phyloP scores from a whole-genome alignment of 1,284 basidiomycete genomes.

The Apiotrichum gamsii region DNA sequence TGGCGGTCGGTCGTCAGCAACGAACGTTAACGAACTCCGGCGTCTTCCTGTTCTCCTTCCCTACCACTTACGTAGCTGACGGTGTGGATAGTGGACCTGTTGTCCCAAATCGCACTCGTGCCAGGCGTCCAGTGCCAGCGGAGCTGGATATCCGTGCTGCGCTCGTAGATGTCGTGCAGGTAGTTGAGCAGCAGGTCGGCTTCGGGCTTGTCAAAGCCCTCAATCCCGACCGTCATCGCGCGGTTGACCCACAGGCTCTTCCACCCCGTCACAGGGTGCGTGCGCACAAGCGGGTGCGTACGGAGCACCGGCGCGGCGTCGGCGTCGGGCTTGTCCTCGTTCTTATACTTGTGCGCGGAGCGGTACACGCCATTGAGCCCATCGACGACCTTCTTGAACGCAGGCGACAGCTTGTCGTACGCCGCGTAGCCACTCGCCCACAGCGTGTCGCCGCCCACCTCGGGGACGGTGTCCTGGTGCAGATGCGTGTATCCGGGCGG shows the following conservation, averaged over 20 bases:
- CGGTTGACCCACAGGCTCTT: slow-evolving; percentile 53
- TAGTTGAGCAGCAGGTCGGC: slow-evolving; percentile 31
- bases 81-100: slow-evolving; percentile 37
- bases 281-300: slow-evolving; percentile 23
- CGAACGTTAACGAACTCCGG: too few relatives aligned
- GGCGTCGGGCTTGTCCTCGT: slow-evolving; percentile 23
- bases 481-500: slow-evolving; percentile 60
- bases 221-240: slow-evolving; percentile 26
- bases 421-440: slow-evolving; percentile 51
- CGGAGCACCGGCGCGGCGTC: slow-evolving; percentile 57
- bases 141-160: slow-evolving; percentile 38
- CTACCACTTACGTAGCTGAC: slow-evolving; percentile 30
- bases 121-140: slow-evolving; percentile 42
- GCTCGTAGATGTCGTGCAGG: slow-evolving; percentile 36
- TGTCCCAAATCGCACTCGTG: slow-evolving; percentile 40
- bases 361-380: slow-evolving; percentile 29
- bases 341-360: slow-evolving; percentile 29
- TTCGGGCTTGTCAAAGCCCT: slow-evolving; percentile 26
- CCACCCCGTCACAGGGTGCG: slow-evolving; percentile 29
- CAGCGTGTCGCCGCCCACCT: slow-evolving; percentile 31
- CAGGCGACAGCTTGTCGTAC: slow-evolving; percentile 29
- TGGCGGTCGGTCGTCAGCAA: too few relatives aligned
- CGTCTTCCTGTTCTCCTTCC: too few relatives aligned
- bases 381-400: slow-evolving; percentile 24
- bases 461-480: slow-evolving; percentile 48